Evolutionary conservation across 2,329 filamentous ascomycete genomes (phyloP).

Genomic region (Paecilomyces dactylethromorphus): DNA sequence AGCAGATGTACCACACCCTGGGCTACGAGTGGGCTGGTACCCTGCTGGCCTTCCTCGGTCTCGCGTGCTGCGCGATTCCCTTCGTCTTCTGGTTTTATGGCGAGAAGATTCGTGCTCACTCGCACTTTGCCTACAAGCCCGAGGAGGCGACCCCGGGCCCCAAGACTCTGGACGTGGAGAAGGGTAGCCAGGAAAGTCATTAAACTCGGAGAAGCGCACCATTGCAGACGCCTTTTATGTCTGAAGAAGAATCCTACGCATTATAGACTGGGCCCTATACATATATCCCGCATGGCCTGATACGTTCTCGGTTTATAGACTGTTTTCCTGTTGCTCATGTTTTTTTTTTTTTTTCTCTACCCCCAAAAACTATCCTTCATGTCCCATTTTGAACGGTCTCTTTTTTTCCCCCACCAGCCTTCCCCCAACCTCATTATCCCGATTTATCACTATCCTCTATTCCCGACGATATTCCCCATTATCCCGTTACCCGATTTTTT

Average conservation of each 20-base stretch:
- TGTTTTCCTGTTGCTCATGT: neutral
- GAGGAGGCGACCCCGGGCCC: constrained; percentile 40
- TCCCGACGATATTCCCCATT: neutral
- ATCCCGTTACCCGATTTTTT: too few relatives aligned
- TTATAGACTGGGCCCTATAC: neutral
- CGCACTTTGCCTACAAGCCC: constrained; percentile 64
- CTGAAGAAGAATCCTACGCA: neutral
- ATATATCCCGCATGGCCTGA: neutral
- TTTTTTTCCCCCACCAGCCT: too few relatives aligned
- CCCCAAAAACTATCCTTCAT: neutral
- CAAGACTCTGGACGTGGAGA: constrained; percentile 5
- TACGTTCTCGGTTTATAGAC: neutral
- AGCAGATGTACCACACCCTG: constrained; percentile 70
- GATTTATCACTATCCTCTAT: neutral
- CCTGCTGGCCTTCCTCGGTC: constrained; percentile 64
- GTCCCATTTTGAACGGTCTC: neutral
- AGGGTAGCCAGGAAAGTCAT: neutral
- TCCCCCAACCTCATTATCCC: neutral
- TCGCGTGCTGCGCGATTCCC: constrained; percentile 76
- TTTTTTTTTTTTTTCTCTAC: neutral
- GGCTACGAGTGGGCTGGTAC: constrained; percentile 70
- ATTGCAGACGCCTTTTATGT: neutral
- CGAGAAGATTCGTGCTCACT: constrained; percentile 60
- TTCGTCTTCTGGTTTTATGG: constrained; percentile 77
- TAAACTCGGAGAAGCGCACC: neutral